Percentiles rank a stretch among this genome's conserved stretches.
These are phyloP conservation scores for Nakaseomyces delphensis DNA, from an alignment of 1,139 yeast species.

Conservation along the genomic window DNA sequence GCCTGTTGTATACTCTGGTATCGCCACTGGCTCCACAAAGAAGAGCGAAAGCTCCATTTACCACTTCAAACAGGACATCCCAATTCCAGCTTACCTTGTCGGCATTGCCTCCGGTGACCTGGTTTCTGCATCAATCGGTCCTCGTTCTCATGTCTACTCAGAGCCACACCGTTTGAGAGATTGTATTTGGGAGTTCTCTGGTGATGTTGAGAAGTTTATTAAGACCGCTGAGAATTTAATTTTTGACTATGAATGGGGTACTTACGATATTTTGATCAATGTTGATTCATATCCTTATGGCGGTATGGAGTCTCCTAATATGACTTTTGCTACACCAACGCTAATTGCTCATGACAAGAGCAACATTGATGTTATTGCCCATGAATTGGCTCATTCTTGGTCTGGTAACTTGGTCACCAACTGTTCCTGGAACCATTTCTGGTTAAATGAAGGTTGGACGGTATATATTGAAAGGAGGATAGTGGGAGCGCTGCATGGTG, in stretches of 20 bases:
- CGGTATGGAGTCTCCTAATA: slow-evolving; percentile 92
- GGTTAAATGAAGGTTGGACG: slow-evolving; percentile 96
- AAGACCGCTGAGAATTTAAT: slow-evolving; percentile 60
- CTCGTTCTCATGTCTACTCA: slow-evolving; percentile 72
- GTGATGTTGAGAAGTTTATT: slow-evolving; percentile 73
- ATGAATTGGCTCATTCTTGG: slow-evolving; percentile 91
- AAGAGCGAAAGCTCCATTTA: slow-evolving; percentile 31
- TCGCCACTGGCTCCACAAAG: slow-evolving; percentile 17
- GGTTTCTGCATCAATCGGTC: slow-evolving; percentile 63
- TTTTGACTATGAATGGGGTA: slow-evolving; percentile 80
- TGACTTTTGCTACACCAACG: slow-evolving; percentile 88
- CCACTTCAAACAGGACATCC: slow-evolving; percentile 61
- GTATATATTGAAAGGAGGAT: slow-evolving; percentile 85
- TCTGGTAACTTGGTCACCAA: slow-evolving; percentile 84
- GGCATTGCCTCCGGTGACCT: slow-evolving; percentile 85
- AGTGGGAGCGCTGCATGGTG: slow-evolving; percentile 69
- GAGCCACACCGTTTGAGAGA: slow-evolving; percentile 63
- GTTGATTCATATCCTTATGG: slow-evolving; percentile 89
- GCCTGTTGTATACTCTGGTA: slow-evolving; percentile 67
- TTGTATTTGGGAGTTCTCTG: slow-evolving; percentile 72
- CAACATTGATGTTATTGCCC: slow-evolving; percentile 83
- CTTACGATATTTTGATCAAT: slow-evolving; percentile 70
- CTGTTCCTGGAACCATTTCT: slow-evolving; percentile 87
- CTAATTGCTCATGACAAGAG: slow-evolving; percentile 78
- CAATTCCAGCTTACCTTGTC: slow-evolving; percentile 77